Evolutionary conservation across 208 protist species (phyloP), one percentile per base, ranked within the genome.

Genomic region (Histomonas meleagridis): DNA sequence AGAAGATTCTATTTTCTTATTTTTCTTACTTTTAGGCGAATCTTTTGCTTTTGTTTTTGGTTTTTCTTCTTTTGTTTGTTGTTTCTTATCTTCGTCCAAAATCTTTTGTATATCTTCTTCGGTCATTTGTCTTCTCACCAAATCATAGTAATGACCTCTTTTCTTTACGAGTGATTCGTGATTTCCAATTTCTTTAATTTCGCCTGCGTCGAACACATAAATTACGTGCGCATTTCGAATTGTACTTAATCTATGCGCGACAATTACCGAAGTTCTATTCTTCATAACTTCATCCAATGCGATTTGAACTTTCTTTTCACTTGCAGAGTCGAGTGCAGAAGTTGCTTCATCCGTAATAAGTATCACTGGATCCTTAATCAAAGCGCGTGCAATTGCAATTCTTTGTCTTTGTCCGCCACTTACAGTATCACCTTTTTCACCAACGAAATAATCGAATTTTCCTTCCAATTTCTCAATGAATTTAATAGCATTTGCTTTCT

Each of bases 291-390:
- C 43, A 60, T 90, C 79, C 0, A 90, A 16, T 12, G 79, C 51
- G 32, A 32, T 38, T 65, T 69, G 51, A 65, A 90, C 57, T 90
- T 90, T 65, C 79, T 90, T 90, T 40, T 90, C 79, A 23, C 32
- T 48, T 65, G 32, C 55, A 9, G 18, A 18, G 35, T 90, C 79
- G 7, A 90, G 43, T 18, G 79, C 51, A 40, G 79, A 90, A 23
- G 79, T 90, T 32, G 79, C 79, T 90, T 90, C 79, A 65, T 90
- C 79, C 32, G n/a, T 49, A n/a, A 90, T 49, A 12, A 90, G 18
- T 18, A 90, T 90, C 5, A 40, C 35, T 60, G 79, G 79, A 90
- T 60, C 79, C 43, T 90, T 72, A 43, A 72, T 72, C 7, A 72
- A 26, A 72, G 65, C 65, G 32, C 65, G 32, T 43, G 65, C 65